Evolutionary conservation across 129 eudicot genomes (phyloP), one percentile per base, ranked within the genome.

Genomic region (Dittrichia graveolens): DNA sequence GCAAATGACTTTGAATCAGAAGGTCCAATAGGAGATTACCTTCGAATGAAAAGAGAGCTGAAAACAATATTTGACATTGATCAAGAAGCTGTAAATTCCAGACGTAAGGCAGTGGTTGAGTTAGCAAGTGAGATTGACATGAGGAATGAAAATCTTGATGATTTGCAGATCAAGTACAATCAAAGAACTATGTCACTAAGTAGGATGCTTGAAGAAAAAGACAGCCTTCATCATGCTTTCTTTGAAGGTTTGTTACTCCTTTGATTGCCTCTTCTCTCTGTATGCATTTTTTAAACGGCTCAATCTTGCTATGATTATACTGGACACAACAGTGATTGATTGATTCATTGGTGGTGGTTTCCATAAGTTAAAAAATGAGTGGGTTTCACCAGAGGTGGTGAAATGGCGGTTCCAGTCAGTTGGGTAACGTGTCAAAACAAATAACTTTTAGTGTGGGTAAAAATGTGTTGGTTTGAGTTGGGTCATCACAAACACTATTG

Each of bases 191-290:
- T 91, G 89, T 85, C 94, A 7, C 76, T 90, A 60, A 79, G 83
- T 62, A 66, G 88, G 82, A 75, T 88, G 91, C 84, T 90, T 5
- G 85, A 75, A 44, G 99, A 95, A 75, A 91, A 95, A 71, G 97
- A 91, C 71, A 38, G 24, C 50, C 86, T 91, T 49, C 96, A 95
- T 69, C 90, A 82, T 15, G 79, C 85, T 48, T 95, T 88, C 74
- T 73, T 8, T 60, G 96, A 88, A 81, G 97, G 99, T 95, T 48
- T 19, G 41, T 37, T 56, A 4, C 65, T 56, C 54, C 24, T 49
- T 46, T 61, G 58, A 13, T 31, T 6, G 43, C 18, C 15, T 31
- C 62, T 75, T n/a, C 31, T 24, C 31, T 24, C 31, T 2, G 31
- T 24, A 24, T 24, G 31, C 31, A 24, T 24, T 24, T 24, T 24